Conservation (phyloP, 192 early-diverging fungal species). For the Coemansia reversa region DNA sequence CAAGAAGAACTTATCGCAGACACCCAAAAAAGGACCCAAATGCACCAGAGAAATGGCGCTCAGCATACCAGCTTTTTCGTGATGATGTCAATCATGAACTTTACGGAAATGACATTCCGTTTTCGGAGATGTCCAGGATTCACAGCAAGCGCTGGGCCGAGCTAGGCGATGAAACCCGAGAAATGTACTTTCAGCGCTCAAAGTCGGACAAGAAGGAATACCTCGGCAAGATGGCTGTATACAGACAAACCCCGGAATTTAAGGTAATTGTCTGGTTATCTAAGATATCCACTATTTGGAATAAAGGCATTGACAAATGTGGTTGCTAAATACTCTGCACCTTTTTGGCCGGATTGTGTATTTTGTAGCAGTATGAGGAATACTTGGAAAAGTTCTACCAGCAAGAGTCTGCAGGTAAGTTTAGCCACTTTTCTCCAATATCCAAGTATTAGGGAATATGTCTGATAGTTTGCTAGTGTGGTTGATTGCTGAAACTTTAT, state of each 20-base stretch:
- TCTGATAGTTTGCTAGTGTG: too few species aligned
- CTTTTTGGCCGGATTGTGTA: background rate
- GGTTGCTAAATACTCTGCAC: background rate
- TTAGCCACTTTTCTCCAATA: too few species aligned
- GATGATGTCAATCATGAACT: constrained; percentile 53
- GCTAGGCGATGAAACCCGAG: constrained; percentile 24
- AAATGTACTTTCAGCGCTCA: constrained; percentile 33
- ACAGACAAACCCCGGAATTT: constrained; percentile 37
- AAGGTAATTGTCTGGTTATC: constrained; percentile 19
- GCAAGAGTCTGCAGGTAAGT: constrained; percentile 50
- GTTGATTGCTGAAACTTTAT: too few species aligned
- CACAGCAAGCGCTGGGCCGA: constrained; percentile 52
- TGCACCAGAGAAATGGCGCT: constrained; percentile 53
- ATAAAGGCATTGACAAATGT: too few species aligned
- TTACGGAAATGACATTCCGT: constrained; percentile 40
- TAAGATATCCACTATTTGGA: too few species aligned
- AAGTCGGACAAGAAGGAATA: constrained; percentile 47
- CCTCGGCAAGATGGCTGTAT: constrained; percentile 32
- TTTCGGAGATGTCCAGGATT: constrained; percentile 54
- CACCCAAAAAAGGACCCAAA: constrained; percentile 53
- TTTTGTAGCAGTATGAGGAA: constrained; percentile 42
- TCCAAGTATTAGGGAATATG: too few species aligned
- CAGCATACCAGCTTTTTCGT: constrained; percentile 55
- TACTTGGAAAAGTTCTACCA: constrained; percentile 49
- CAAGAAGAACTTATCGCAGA: constrained; percentile 41